phyloP scores from a whole-genome alignment of 2,329 filamentous ascomycete species.

The Apiospora aurea region DNA sequence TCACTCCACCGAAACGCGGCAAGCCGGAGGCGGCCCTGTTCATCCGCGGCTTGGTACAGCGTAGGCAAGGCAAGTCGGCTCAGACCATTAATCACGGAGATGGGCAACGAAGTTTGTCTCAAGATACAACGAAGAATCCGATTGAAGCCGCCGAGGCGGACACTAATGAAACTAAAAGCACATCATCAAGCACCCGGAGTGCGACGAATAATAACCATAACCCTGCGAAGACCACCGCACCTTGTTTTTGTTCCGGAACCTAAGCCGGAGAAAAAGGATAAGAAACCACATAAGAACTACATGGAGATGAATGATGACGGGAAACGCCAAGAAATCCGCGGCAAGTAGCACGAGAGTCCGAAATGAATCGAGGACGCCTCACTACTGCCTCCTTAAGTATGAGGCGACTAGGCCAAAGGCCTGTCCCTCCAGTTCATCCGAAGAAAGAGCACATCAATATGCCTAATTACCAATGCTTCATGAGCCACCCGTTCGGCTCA shows the following conservation, averaged over 20 bases:
- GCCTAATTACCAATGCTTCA: slow-evolving; percentile 36
- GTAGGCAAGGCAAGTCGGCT: not conserved
- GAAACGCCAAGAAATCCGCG: slow-evolving; percentile 33
- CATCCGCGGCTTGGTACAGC: not conserved
- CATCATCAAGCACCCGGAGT: not conserved
- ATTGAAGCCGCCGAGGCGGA: slow-evolving; percentile 2
- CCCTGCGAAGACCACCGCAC: slow-evolving; percentile 6
- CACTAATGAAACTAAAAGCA: not conserved
- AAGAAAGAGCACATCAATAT: slow-evolving; percentile 34
- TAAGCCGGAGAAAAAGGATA: not conserved
- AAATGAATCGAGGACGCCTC: slow-evolving; percentile 37
- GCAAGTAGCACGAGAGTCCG: slow-evolving; percentile 35
- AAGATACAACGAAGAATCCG: not conserved
- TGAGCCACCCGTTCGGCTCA: slow-evolving; percentile 47
- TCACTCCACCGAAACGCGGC: not conserved
- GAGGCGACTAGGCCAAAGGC: slow-evolving; percentile 36
- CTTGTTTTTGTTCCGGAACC: slow-evolving; percentile 20
- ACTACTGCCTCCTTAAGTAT: slow-evolving; percentile 34
- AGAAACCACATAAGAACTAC: slow-evolving; percentile 32
- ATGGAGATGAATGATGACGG: slow-evolving; percentile 29
- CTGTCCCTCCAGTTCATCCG: slow-evolving; percentile 45
- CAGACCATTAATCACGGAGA: not conserved
- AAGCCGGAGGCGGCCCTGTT: not conserved
- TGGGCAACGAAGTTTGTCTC: not conserved
- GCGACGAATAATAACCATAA: slow-evolving; percentile 6